These are phyloP conservation scores for Russula lepida DNA, from an alignment of 768 basidiomycete species.

Conservation along the genomic window DNA sequence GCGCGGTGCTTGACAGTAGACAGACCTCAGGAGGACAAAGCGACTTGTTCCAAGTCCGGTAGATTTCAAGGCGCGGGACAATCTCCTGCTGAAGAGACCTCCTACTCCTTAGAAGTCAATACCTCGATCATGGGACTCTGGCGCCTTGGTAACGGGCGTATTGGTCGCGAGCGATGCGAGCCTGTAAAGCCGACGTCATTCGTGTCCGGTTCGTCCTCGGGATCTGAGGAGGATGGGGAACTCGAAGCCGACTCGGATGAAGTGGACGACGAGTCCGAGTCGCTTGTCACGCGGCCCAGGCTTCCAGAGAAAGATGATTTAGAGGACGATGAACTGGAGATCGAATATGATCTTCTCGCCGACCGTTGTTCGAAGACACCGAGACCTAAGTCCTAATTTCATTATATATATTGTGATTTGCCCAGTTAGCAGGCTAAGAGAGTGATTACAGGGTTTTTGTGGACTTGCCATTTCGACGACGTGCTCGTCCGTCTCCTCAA, in stretches of 20 bases:
- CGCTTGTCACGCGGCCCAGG: neutral
- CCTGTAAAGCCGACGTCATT: neutral
- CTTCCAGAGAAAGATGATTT: constrained; percentile 4
- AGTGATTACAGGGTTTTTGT: neutral
- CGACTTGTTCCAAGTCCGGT: no score
- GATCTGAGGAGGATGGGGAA: neutral
- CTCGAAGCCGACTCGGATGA: neutral
- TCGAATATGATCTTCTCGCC: constrained; percentile 3
- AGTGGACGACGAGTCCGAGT: neutral
- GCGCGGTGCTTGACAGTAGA: no score
- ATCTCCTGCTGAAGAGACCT: no score
- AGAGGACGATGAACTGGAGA: constrained; percentile 14
- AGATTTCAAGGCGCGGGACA: no score
- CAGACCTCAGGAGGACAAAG: no score
- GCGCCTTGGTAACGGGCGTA: no score
- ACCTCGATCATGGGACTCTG: no score
- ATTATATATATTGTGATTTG: neutral
- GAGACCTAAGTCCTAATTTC: constrained; percentile 22
- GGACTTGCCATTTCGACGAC: constrained; percentile 57
- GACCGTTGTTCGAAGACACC: constrained; percentile 24
- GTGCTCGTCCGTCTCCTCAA: constrained; percentile 38
- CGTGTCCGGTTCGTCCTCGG: neutral
- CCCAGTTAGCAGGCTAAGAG: neutral
- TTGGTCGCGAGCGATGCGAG: neutral
- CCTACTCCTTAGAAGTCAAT: no score